Conservation (phyloP, 2,329 filamentous ascomycete genomes). For the Exserohilum turcica region DNA sequence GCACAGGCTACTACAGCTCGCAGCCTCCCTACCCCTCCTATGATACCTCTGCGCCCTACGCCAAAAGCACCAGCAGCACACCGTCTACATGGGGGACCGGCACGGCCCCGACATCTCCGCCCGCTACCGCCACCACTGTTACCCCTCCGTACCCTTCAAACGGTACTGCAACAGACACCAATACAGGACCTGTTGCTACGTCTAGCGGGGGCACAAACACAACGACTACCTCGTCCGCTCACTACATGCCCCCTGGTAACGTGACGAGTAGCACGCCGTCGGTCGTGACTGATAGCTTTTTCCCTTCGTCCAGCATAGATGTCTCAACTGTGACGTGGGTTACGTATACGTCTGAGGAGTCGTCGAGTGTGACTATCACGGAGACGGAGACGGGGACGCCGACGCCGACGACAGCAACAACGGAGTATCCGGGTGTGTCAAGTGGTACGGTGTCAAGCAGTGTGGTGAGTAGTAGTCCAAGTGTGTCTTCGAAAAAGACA, state of each 20-base stretch:
- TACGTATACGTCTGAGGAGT: conserved; percentile 4
- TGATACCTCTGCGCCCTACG: conserved; percentile 15
- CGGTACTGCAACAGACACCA: conserved; percentile 6
- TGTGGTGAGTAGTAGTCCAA: background rate
- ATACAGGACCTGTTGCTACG: conserved; percentile 2
- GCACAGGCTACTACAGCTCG: conserved; percentile 7
- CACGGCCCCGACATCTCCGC: conserved; percentile 3
- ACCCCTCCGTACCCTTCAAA: conserved; percentile 5
- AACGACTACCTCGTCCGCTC: conserved; percentile 8
- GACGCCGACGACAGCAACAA: background rate
- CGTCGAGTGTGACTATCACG: background rate
- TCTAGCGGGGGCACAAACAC: conserved; percentile 1
- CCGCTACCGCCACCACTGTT: conserved; percentile 1
- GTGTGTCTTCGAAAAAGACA: background rate
- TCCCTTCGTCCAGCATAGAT: conserved; percentile 2
- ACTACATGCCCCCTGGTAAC: conserved; percentile 12
- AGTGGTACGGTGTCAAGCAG: background rate
- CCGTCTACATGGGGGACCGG: conserved; percentile 10
- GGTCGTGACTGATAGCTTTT: background rate
- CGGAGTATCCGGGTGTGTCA: background rate
- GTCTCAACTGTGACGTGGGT: conserved; percentile 9
- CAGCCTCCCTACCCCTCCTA: background rate
- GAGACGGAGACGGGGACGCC: no score
- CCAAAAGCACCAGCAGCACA: conserved; percentile 11
- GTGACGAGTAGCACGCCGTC: background rate